Base-by-base conservation (phyloP, 345 rosid genomes). In the Lepidium sativum region DNA sequence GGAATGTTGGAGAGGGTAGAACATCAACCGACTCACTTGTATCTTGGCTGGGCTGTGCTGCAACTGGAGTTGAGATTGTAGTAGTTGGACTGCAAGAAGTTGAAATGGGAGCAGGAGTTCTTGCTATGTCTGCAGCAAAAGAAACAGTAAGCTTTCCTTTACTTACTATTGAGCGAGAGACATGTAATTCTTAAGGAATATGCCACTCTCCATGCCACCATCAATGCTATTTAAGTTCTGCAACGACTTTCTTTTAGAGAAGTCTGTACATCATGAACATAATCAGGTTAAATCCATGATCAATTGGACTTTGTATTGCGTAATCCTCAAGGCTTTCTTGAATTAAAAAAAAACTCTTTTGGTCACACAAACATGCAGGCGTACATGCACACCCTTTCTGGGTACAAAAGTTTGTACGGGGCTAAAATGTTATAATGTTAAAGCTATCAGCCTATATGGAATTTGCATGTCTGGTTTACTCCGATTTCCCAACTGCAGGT, bases 31-130 rank as follows among this genome's bases (percentile, higher is more conserved):
- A 82, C 51, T 85, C 96, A 9, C 77, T 88, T 62, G 73, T 70
- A 74, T 74, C 86, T 17, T 88, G 96, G 96, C 66, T 88, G 58
- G 88, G 82, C 52, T 86, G 82, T 76, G 71, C 81, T 37, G 83
- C 80, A 32, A 56, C 83, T 41, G 87, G 82, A 60, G 88, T 84
- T 66, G 90, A 81, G 71, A 74, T 88, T 10, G 74, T 88, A 40
- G 96, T 84, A 60, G 83, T 84, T 65, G 96, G 96, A 32, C 71
- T 86, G 67, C 96, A 88, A 77, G 96, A 88, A 64, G 92, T 88
- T 67, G 96, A 86, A 71, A 88, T 86, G 92, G 92, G 96, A 59
- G 92, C 96, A 27, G 92, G 92, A 73, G 80, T 84, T 79, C 88
- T 88, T 64, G 96, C 96, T 50, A 81, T 88, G 88, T 88, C 96